These are phyloP conservation scores for Penicillium sp. DNA, from an alignment of 2,329 filamentous ascomycete genomes.

Conservation along the genomic window DNA sequence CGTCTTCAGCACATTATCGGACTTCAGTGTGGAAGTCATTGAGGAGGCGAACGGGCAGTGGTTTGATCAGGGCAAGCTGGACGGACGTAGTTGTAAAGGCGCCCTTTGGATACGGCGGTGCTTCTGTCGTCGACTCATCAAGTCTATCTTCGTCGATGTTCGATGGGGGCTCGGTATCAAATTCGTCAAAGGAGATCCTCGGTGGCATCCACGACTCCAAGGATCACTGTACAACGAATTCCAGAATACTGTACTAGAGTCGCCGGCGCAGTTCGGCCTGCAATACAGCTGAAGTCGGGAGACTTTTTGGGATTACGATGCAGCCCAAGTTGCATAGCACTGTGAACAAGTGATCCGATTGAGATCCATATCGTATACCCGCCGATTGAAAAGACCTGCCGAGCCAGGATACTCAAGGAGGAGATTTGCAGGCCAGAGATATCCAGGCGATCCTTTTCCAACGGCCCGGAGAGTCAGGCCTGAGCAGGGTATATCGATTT, in stretches of 20 bases:
- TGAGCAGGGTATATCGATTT: slow-evolving; percentile 28
- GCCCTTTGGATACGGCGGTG: not conserved
- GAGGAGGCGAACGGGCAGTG: not conserved
- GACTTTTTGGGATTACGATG: slow-evolving; percentile 39
- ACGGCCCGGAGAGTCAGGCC: slow-evolving; percentile 36
- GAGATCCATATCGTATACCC: slow-evolving; percentile 46
- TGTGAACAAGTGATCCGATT: slow-evolving; percentile 36
- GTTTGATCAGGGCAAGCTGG: not conserved
- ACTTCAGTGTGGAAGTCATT: not conserved
- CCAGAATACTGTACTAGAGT: slow-evolving; percentile 1
- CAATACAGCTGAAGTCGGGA: slow-evolving; percentile 27
- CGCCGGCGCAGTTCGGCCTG: slow-evolving; percentile 14
- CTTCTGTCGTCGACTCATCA: not conserved
- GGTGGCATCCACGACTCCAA: slow-evolving; percentile 4
- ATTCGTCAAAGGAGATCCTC: not conserved
- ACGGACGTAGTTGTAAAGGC: not conserved
- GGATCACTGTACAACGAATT: slow-evolving; percentile 3
- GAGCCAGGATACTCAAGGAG: slow-evolving; percentile 38
- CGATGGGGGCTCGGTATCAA: slow-evolving; percentile 2
- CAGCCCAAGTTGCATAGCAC: slow-evolving; percentile 42
- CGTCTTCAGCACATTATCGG: too few relatives aligned
- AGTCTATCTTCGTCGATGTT: not conserved
- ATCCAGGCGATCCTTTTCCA: slow-evolving; percentile 37
- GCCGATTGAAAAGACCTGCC: slow-evolving; percentile 36
- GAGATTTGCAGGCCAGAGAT: slow-evolving; percentile 37